Conservation (phyloP, 495 filamentous ascomycete species). For the Lasiosphaeria hispida region DNA sequence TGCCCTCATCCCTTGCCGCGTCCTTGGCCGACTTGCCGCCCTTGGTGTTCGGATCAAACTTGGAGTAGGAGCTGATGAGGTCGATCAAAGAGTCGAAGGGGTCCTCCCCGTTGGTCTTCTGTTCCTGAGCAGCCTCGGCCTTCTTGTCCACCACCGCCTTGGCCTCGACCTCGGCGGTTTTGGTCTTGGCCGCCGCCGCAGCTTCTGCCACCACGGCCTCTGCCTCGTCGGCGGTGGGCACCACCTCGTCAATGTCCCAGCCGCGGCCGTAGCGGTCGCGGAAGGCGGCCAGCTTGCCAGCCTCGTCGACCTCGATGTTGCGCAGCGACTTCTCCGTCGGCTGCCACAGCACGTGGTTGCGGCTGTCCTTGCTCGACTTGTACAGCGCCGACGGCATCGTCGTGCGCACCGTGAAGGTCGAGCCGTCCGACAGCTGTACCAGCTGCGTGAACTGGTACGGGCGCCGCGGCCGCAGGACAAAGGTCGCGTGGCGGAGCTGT, state of each 20-base stretch:
- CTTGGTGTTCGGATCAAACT: slow-evolving; percentile 26
- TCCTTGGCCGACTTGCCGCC: slow-evolving; percentile 32
- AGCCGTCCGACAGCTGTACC: slow-evolving; percentile 89
- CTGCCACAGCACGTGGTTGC: slow-evolving; percentile 90
- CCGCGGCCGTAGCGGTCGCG: slow-evolving; percentile 75
- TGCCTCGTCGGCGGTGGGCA: slow-evolving; percentile 12
- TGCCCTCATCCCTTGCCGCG: slow-evolving; percentile 26
- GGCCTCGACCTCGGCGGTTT: slow-evolving; percentile 23
- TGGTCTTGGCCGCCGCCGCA: slow-evolving; percentile 25
- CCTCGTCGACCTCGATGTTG: slow-evolving; percentile 94
- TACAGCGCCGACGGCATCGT: slow-evolving; percentile 79
- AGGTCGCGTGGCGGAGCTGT: slow-evolving; percentile 71
- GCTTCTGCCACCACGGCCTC: no score
- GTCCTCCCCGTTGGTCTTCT: slow-evolving; percentile 15
- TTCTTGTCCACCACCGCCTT: slow-evolving; percentile 29
- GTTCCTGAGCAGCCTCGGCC: slow-evolving; percentile 30
- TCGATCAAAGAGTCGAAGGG: slow-evolving; percentile 60
- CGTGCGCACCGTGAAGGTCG: slow-evolving; percentile 81
- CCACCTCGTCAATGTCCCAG: slow-evolving; percentile 57
- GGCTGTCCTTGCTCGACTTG: slow-evolving; percentile 74
- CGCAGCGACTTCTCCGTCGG: slow-evolving; percentile 71
- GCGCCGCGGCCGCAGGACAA: slow-evolving; percentile 79
- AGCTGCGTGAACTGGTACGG: slow-evolving; percentile 98
- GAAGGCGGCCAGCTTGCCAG: slow-evolving; percentile 84
- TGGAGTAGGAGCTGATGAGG: slow-evolving; percentile 65